phyloP scores from a whole-genome alignment of 2,329 filamentous ascomycete species.

The Curvularia lunata region DNA sequence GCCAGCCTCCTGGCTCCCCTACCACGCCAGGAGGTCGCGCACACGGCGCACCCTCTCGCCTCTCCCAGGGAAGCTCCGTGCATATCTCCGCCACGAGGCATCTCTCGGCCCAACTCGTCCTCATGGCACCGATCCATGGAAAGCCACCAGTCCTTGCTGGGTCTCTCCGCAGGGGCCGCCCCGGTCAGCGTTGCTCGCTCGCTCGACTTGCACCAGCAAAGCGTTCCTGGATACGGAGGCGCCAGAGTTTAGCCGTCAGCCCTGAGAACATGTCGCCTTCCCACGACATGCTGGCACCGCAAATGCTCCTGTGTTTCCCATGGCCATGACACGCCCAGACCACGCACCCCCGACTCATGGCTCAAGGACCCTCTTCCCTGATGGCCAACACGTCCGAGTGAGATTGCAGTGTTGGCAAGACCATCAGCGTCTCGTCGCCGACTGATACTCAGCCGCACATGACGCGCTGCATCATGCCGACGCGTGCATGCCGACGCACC shows the following conservation, averaged over 20 bases:
- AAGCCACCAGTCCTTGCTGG: conserved; percentile 35
- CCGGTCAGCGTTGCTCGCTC: conserved; percentile 36
- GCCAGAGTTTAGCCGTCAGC: conserved; percentile 26
- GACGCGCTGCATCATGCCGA: conserved; percentile 14
- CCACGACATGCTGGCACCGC: neutral
- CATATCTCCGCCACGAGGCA: conserved; percentile 38
- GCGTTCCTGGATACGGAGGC: conserved; percentile 33
- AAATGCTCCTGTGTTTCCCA: neutral
- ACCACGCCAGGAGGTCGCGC: conserved; percentile 16
- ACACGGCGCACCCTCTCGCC: conserved; percentile 9
- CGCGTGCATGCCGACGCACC: neutral
- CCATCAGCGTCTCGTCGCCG: neutral
- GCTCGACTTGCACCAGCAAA: conserved; percentile 28
- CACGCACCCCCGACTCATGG: neutral
- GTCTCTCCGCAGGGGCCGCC: conserved; percentile 31
- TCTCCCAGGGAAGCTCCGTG: conserved; percentile 20
- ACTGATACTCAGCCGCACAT: conserved; percentile 20
- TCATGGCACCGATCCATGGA: conserved; percentile 34
- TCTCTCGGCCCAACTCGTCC: conserved; percentile 32
- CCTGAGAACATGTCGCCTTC: conserved; percentile 15
- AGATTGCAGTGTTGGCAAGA: conserved; percentile 16
- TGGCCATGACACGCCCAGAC: neutral
- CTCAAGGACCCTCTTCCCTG: neutral
- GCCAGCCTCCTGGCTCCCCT: conserved; percentile 19
- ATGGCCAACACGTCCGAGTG: conserved; percentile 5